phyloP scores from a whole-genome alignment of 495 filamentous ascomycete species.

The Glonium stellatum region DNA sequence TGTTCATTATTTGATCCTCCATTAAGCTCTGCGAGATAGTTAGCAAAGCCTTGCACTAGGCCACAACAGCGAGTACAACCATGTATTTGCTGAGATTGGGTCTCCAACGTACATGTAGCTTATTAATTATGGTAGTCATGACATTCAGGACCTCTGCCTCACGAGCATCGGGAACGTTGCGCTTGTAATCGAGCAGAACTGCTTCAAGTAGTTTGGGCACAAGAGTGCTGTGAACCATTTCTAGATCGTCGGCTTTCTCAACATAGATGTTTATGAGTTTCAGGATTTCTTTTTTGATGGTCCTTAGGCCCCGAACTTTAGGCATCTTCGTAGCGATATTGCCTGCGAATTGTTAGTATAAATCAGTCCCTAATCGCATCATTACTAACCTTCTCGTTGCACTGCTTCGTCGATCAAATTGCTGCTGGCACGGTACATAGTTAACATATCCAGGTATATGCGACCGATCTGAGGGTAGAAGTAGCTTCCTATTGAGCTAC shows the following conservation, averaged over 20 bases:
- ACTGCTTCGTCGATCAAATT: conserved; percentile 90
- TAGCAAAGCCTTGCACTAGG: conserved; percentile 30
- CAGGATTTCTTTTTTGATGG: conserved; percentile 98
- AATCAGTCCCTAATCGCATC: neutral
- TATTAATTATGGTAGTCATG: conserved; percentile 94
- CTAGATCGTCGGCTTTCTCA: conserved; percentile 91
- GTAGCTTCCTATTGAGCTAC: conserved; percentile 89
- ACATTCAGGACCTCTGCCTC: conserved; percentile 96
- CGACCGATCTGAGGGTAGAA: conserved; percentile 99
- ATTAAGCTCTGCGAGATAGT: conserved; percentile 61
- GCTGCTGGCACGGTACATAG: conserved; percentile 96
- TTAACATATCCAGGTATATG: conserved; percentile 97
- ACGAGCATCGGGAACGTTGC: conserved; percentile 90
- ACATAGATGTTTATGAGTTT: conserved; percentile 98
- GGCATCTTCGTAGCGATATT: conserved; percentile 96
- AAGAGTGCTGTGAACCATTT: conserved; percentile 86
- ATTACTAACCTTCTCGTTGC: conserved; percentile 64
- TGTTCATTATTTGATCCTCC: conserved; percentile 94
- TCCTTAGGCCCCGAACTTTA: conserved; percentile 85
- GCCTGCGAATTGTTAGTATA: conserved; percentile 43
- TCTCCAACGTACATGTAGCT: conserved; percentile 76
- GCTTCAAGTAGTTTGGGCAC: conserved; percentile 96
- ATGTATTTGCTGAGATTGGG: conserved; percentile 39
- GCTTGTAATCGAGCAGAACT: conserved; percentile 90
- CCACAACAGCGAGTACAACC: conserved; percentile 28